A percentile compares a stretch with the other conserved stretches of the same genome.
Evolutionary conservation across 805 yeast genomes (phyloP).

Genomic region (Candida vaughaniae): DNA sequence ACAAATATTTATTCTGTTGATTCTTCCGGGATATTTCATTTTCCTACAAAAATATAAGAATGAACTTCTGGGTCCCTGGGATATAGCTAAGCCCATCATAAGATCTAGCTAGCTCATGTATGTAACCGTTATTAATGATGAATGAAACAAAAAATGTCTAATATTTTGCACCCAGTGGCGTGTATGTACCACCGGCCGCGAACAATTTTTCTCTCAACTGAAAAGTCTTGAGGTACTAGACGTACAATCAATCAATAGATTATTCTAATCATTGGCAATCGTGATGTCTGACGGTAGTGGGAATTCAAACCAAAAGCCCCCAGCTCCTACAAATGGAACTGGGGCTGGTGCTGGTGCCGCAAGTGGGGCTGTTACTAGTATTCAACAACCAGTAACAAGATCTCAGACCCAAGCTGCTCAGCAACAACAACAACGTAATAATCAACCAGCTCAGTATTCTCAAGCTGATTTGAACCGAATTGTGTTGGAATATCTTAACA

Average conservation of each 20-base stretch:
- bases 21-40: constrained; percentile 70
- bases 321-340: background rate
- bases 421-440: constrained; percentile 9
- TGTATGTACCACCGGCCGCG: too few relatives aligned
- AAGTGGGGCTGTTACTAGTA: background rate
- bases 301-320: too few relatives aligned
- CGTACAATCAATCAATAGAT: too few relatives aligned
- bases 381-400: constrained; percentile 12
- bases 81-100: constrained; percentile 66
- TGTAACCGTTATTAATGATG: too few relatives aligned
- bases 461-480: constrained; percentile 89
- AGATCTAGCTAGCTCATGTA: too few relatives aligned
- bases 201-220: too few relatives aligned
- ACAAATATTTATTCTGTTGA: constrained; percentile 48
- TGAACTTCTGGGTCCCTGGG: constrained; percentile 93
- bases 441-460: constrained; percentile 51
- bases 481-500: constrained; percentile 87
- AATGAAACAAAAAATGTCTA: too few relatives aligned
- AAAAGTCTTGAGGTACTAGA: too few relatives aligned
- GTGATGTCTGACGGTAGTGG: too few relatives aligned
- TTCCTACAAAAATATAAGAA: constrained; percentile 75
- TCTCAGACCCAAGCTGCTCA: constrained; percentile 14
- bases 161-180: too few relatives aligned
- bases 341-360: background rate
- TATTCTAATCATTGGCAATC: too few relatives aligned